Conservation (phyloP, 2,329 filamentous ascomycete species). For the Diaporthe sp. region DNA sequence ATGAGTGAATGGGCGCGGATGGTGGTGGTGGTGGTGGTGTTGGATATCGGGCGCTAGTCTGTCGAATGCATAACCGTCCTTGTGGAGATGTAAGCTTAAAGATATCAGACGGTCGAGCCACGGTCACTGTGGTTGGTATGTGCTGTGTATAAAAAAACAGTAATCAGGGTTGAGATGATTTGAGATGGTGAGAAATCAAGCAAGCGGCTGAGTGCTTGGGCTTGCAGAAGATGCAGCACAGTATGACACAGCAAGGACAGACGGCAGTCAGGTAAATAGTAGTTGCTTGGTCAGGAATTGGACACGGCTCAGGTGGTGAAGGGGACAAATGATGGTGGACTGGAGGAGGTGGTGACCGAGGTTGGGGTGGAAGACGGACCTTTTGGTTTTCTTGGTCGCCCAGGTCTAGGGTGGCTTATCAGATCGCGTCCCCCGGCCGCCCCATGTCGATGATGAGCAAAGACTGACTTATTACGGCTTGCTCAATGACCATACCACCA, state of each 20-base stretch:
- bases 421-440: conserved; percentile 11
- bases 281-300: conserved; percentile 27
- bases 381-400: conserved; percentile 4
- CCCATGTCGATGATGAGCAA: conserved; percentile 29
- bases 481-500: neutral
- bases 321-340: neutral
- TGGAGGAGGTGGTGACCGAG: conserved; percentile 8
- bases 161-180: conserved; percentile 10
- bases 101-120: conserved; percentile 36
- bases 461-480: conserved; percentile 12
- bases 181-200: conserved; percentile 28
- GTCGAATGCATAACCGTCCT: conserved; percentile 34
- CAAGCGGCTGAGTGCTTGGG: neutral
- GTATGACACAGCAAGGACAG: conserved; percentile 10
- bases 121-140: conserved; percentile 14
- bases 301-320: neutral
- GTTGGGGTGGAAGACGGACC: conserved; percentile 15
- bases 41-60: conserved; percentile 17
- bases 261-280: neutral
- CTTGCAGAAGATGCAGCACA: conserved; percentile 2
- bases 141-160: neutral
- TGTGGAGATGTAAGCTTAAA: conserved; percentile 1
- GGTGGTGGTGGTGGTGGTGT: neutral
- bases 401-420: conserved; percentile 31
- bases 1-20: neutral